Evolutionary conservation across 1,284 basidiomycete species (phyloP), one percentile per base, ranked within the genome.

Genomic region (Ceratobasidium sp.): DNA sequence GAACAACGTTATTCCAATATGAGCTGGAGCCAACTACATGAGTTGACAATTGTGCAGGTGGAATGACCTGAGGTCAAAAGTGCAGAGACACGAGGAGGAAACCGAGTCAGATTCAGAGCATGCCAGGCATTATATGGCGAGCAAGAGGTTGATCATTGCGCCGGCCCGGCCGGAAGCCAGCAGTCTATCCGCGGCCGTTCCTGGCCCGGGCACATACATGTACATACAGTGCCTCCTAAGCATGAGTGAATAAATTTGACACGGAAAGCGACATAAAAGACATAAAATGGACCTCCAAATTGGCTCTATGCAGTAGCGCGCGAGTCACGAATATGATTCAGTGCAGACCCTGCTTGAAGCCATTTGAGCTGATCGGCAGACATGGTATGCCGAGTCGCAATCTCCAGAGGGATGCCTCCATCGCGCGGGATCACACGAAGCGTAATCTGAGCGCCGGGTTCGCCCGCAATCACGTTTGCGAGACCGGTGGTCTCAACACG

Each of bases 281-380:
- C 12, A 38, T 34, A 38, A 2, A 40, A n/a, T 22, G 27, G 34
- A 50, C 32, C 31, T 34, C 25, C 3, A 34, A 15, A 55, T 25
- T 1, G 15, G 22, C 22, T 25, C 20, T 67, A 67, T 31, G 69
- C 45, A 38, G 34, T 8, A 6, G 49, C 55, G 8, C 56, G 55
- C 10, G 55, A 54, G 6, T 75, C 72, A 27, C 73, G 72, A 50
- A 93, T 93, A 77, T 88, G 79, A 78, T 97, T 98, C 75, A 98
- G 77, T 0, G 95, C 95, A 49, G 91, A 93, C 15, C 95, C 95
- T 40, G 89, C 88, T 69, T 84, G 82, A 64, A 96, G 80, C 94
- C 94, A 96, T 73, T 90, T 89, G 64, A 95, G 79, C 79, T 97
- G 95, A 77, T 96, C 95, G 29, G 78, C 79, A 43, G 91, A 93